Evolutionary conservation across 73 alveolate genomes (phyloP).

Genomic region (Urostyla sp.): DNA sequence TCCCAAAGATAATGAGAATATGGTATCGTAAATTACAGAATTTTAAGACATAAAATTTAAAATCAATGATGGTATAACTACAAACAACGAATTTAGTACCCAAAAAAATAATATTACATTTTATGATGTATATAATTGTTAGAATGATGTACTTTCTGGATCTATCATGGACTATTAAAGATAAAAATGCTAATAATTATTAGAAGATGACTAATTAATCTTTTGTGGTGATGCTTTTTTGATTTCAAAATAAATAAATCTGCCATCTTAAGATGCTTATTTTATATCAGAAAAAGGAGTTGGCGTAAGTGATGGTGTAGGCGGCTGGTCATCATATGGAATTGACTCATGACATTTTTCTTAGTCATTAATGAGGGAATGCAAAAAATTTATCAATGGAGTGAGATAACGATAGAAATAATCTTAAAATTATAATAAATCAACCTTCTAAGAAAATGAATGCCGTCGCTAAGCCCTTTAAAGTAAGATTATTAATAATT

Average conservation of each 20-base stretch:
- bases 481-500: too few relatives aligned
- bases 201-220: constrained; percentile 22
- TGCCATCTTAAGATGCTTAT: constrained; percentile 67
- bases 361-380: constrained; percentile 53
- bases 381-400: constrained; percentile 23
- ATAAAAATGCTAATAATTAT: background rate
- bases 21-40: background rate
- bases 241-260: constrained; percentile 1
- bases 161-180: background rate
- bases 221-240: constrained; percentile 23
- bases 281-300: constrained; percentile 48
- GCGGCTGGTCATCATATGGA: constrained; percentile 73
- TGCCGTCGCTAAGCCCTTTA: too few relatives aligned
- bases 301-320: constrained; percentile 83
- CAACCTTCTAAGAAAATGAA: too few relatives aligned
- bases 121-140: background rate
- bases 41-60: background rate
- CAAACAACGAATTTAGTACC: background rate
- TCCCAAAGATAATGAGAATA: background rate
- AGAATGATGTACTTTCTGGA: constrained; percentile 1
- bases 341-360: constrained; percentile 69
- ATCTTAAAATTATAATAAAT: background rate
- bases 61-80: background rate
- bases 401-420: constrained; percentile 2
- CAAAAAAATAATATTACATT: background rate